Evolutionary conservation across 805 yeast species (phyloP), one percentile per base, ranked within the genome.

Genomic region (Wickerhamiella sergipiensis): DNA sequence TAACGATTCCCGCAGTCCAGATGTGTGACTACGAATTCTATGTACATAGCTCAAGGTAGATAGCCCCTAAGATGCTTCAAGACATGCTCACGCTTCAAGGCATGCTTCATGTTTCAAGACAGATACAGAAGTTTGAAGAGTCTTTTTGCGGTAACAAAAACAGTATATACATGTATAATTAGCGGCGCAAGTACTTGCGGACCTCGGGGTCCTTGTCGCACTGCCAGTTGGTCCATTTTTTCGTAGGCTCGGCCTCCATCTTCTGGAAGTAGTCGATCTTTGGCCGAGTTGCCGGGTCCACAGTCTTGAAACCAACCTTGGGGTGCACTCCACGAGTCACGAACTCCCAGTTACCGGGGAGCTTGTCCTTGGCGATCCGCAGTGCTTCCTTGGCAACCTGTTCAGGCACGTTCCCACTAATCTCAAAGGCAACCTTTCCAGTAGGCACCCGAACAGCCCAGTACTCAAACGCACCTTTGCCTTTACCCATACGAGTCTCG

Each of bases 401-500:
- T 64, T 86, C 95, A 67, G 92, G 97, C 59, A 90, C 75, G 55
- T 77, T 71, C 55, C 83, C 84, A 31, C 67, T 72, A 63, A 89
- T 79, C 70, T 92, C 98, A 63, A 89, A 87, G 21, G 89, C 72
- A 43, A 92, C 80, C 63, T 88, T 89, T 3, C 98, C 98, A 0
- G 97, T 89, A 42, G 97, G 95, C 13, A 92, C 92, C 61, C 98
- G 80, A 33, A 81, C 85, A 61, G 95, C 94, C 97, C 97, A 92
- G 71, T 87, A 92, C 62, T 87, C 95, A 64, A 92, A 90, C 0
- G 89, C 83, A 69, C 98, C 98, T 70, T 92, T 92, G 72, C 98
- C 98, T 68, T 92, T 92, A 73, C 98, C 98, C 98, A 92, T 92
- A 81, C 98, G 92, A 10, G 96, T 87, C 67, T 92, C 96, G 67